phyloP scores from a whole-genome alignment of 2,329 filamentous ascomycete species.

The Didymella pinodella region DNA sequence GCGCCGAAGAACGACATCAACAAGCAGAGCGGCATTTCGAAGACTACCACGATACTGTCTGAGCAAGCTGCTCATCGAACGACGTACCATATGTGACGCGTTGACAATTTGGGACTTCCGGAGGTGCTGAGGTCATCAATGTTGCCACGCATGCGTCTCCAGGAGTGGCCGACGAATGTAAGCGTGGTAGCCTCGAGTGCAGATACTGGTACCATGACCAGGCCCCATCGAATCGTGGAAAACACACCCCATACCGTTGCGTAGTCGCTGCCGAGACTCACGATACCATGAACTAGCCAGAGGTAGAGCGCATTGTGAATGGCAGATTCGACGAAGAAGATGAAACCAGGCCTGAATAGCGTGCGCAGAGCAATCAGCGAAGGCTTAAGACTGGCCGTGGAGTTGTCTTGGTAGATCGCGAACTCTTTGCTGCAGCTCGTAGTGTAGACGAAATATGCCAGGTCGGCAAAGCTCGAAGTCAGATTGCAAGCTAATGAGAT shows the following conservation, averaged over 20 bases:
- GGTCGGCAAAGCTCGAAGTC: slow-evolving; percentile 53
- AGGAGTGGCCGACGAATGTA: slow-evolving; percentile 71
- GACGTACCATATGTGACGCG: slow-evolving; percentile 52
- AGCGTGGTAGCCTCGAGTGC: slow-evolving; percentile 71
- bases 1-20: slow-evolving; percentile 68
- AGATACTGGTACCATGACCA: slow-evolving; percentile 76
- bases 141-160: slow-evolving; percentile 62
- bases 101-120: slow-evolving; percentile 32
- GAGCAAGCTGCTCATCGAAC: slow-evolving; percentile 63
- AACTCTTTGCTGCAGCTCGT: slow-evolving; percentile 47
- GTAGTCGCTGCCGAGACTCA: slow-evolving; percentile 69
- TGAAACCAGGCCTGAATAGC: slow-evolving; percentile 64
- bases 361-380: slow-evolving; percentile 57
- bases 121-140: slow-evolving; percentile 36
- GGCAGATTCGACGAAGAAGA: slow-evolving; percentile 70
- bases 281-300: slow-evolving; percentile 72
- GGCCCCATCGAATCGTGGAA: slow-evolving; percentile 75
- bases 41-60: slow-evolving; percentile 59
- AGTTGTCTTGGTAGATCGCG: slow-evolving; percentile 17
- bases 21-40: slow-evolving; percentile 70
- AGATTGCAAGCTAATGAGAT: slow-evolving; percentile 66
- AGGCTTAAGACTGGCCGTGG: slow-evolving; percentile 13
- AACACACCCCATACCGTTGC: slow-evolving; percentile 78
- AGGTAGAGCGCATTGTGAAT: slow-evolving; percentile 74
- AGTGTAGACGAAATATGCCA: slow-evolving; percentile 66